A percentile compares a stretch with the other conserved stretches of the same genome.
Conservation (phyloP, 768 basidiomycete species). For the Jaapia argillacea region DNA sequence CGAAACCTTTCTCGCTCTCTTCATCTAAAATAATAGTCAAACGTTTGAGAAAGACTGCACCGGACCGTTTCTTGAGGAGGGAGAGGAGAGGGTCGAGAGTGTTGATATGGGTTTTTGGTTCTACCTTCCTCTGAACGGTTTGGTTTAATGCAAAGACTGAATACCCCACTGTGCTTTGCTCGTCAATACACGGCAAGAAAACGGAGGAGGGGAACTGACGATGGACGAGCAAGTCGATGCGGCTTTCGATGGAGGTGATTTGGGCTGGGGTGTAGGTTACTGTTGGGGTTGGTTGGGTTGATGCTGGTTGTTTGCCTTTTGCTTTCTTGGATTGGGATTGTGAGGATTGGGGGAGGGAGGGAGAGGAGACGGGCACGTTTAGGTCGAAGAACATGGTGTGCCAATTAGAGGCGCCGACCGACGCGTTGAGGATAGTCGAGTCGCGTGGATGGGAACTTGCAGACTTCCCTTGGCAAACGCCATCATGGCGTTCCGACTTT, state of each 20-base stretch:
- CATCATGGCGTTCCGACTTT: no score
- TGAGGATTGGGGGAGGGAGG: slow-evolving; percentile 13
- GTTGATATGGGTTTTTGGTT: slow-evolving; percentile 61
- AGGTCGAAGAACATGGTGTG: slow-evolving; percentile 73
- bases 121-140: slow-evolving; percentile 59
- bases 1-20: slow-evolving; percentile 81
- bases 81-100: slow-evolving; percentile 45
- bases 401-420: no score
- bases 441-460: no score
- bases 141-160: slow-evolving; percentile 73
- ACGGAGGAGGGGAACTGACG: slow-evolving; percentile 33
- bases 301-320: slow-evolving; percentile 43
- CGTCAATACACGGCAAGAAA: slow-evolving; percentile 5
- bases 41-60: slow-evolving; percentile 61
- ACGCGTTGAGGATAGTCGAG: no score
- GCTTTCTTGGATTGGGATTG: slow-evolving; percentile 39
- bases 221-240: slow-evolving; percentile 62
- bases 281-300: slow-evolving; percentile 8
- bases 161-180: slow-evolving; percentile 63
- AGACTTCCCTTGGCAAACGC: no score
- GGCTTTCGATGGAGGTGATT: slow-evolving; percentile 45
- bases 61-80: slow-evolving; percentile 47
- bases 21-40: slow-evolving; percentile 75
- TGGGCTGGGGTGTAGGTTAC: slow-evolving; percentile 43
- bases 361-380: slow-evolving; percentile 43